Percentiles rank a stretch among this genome's conserved stretches.
Conservation (phyloP, 1,284 basidiomycete genomes). For the Omphalotus olearius region DNA sequence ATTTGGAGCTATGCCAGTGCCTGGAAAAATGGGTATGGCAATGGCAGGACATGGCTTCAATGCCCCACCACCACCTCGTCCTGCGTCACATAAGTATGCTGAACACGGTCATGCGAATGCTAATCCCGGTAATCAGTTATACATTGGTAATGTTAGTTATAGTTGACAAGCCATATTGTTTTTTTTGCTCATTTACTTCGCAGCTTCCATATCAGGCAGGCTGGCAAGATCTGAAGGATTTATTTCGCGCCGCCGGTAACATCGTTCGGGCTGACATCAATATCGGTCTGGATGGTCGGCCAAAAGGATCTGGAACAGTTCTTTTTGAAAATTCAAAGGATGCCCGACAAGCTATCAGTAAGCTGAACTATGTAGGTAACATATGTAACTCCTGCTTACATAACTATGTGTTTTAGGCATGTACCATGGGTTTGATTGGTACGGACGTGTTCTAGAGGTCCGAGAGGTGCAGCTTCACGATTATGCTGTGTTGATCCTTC, state of each 20-base stretch:
- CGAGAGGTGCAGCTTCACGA: slow-evolving; percentile 63
- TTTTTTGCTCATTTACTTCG: slow-evolving; percentile 37
- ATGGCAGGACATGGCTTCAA: slow-evolving; percentile 79
- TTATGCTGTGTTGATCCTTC: slow-evolving; percentile 8
- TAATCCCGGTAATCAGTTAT: slow-evolving; percentile 86
- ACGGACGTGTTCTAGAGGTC: slow-evolving; percentile 88
- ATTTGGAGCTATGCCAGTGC: slow-evolving; percentile 83
- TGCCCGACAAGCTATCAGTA: slow-evolving; percentile 88
- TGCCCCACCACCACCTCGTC: slow-evolving; percentile 70
- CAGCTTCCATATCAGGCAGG: slow-evolving; percentile 93
- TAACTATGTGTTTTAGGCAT: slow-evolving; percentile 51
- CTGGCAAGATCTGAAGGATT: slow-evolving; percentile 98
- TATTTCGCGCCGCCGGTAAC: slow-evolving; percentile 92
- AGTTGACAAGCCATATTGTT: slow-evolving; percentile 11
- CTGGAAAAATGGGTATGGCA: slow-evolving; percentile 89
- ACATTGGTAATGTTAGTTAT: slow-evolving; percentile 80
- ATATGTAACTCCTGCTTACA: background rate
- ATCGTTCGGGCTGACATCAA: slow-evolving; percentile 95
- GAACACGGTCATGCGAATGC: slow-evolving; percentile 28
- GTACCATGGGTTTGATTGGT: slow-evolving; percentile 95
- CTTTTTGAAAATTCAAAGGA: slow-evolving; percentile 91
- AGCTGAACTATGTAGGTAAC: slow-evolving; percentile 28
- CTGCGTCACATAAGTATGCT: slow-evolving; percentile 70
- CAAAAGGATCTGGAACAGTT: slow-evolving; percentile 93
- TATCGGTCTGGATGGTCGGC: slow-evolving; percentile 85